Conservation (phyloP, 2,329 filamentous ascomycete genomes). For the Penicillium hesseltinei region DNA sequence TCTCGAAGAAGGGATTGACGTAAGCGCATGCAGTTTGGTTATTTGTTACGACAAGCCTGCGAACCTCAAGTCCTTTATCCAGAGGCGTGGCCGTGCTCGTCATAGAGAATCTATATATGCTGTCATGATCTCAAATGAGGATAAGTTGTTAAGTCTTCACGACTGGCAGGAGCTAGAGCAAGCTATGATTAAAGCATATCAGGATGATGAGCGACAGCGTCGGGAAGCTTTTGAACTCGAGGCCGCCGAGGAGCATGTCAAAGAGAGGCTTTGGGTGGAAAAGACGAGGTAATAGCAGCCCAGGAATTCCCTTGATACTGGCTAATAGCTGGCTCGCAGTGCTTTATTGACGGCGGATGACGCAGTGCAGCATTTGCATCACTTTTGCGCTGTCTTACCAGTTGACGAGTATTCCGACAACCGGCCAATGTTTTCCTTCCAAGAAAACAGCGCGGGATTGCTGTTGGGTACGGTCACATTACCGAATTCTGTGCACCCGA, state of each 20-base stretch:
- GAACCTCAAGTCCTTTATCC: constrained; percentile 64
- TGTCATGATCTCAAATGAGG: constrained; percentile 48
- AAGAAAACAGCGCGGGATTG: constrained; percentile 19
- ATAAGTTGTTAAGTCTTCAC: constrained; percentile 33
- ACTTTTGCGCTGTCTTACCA: constrained; percentile 70
- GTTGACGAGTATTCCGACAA: constrained; percentile 59
- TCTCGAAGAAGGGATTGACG: constrained; percentile 61
- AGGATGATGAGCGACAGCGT: constrained; percentile 59
- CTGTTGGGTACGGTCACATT: constrained; percentile 63
- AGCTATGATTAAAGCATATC: constrained; percentile 69
- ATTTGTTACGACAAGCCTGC: constrained; percentile 62
- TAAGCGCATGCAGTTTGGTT: constrained; percentile 63
- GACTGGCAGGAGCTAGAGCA: constrained; percentile 68
- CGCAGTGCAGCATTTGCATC: constrained; percentile 71
- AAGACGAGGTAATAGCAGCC: constrained; percentile 23
- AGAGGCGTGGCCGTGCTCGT: constrained; percentile 63
- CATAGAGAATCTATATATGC: constrained; percentile 54
- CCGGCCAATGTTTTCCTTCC: constrained; percentile 62
- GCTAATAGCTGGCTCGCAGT: constrained; percentile 24
- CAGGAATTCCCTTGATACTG: background rate
- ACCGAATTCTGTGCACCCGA: constrained; percentile 66
- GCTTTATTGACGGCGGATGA: constrained; percentile 71
- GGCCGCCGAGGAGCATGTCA: constrained; percentile 42
- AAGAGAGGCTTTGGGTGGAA: constrained; percentile 42
- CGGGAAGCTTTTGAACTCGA: constrained; percentile 51